phyloP scores from a whole-genome alignment of 108 stramenopile genomes.

The Skeletonema tropicum region DNA sequence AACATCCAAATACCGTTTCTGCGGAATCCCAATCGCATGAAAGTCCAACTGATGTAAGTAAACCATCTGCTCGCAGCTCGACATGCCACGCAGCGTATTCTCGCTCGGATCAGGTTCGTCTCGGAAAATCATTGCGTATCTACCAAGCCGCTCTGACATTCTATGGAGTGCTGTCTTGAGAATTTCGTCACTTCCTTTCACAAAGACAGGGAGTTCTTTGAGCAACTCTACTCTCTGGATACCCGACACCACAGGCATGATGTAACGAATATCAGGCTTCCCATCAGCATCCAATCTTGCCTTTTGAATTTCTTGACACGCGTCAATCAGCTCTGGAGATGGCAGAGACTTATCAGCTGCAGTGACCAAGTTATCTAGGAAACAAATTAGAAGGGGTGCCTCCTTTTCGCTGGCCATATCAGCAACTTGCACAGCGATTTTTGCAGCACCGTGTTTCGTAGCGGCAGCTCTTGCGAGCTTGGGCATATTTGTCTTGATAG shows the following conservation, averaged over 20 bases:
- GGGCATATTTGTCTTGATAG: slow-evolving; percentile 77
- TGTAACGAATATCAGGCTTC: slow-evolving; percentile 73
- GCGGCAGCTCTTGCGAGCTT: slow-evolving; percentile 77
- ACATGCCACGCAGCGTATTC: slow-evolving; percentile 75
- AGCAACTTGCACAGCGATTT: slow-evolving; percentile 76
- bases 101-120: slow-evolving; percentile 73
- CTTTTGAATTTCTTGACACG: slow-evolving; percentile 84
- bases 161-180: slow-evolving; percentile 72
- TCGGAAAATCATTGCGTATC: slow-evolving; percentile 80
- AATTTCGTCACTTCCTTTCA: slow-evolving; percentile 68
- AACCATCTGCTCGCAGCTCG: slow-evolving; percentile 84
- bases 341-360: slow-evolving; percentile 57
- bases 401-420: slow-evolving; percentile 60
- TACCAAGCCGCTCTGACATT: slow-evolving; percentile 74
- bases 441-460: slow-evolving; percentile 79
- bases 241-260: slow-evolving; percentile 76
- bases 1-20: slow-evolving; percentile 81
- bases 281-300: slow-evolving; percentile 54
- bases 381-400: slow-evolving; percentile 72
- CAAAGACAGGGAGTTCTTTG: slow-evolving; percentile 67
- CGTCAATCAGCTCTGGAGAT: slow-evolving; percentile 78
- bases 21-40: slow-evolving; percentile 69
- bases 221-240: slow-evolving; percentile 75
- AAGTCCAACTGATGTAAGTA: slow-evolving; percentile 85
- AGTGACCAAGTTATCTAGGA: slow-evolving; percentile 80